Evolutionary conservation across 352 stramenopile species (phyloP).

Genomic region (Phytophthora agathidicida): DNA sequence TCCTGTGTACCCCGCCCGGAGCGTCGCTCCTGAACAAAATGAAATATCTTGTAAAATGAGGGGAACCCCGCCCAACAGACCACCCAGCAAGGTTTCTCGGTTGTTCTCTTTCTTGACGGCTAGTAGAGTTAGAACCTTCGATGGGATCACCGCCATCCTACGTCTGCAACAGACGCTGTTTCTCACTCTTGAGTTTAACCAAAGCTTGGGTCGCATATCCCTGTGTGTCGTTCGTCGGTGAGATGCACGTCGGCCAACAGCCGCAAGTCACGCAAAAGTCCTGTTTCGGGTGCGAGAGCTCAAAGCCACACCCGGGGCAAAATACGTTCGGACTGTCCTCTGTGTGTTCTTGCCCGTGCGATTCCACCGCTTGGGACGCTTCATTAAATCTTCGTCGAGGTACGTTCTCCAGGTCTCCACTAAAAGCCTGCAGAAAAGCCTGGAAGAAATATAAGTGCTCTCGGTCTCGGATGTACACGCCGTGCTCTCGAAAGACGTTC

Average conservation of each 20-base stretch:
- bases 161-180: constrained; percentile 21
- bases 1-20: too few species aligned
- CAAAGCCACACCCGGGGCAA: constrained; percentile 51
- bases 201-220: constrained; percentile 59
- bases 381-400: constrained; percentile 35
- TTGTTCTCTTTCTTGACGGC: too few species aligned
- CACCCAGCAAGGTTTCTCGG: too few species aligned
- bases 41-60: too few species aligned
- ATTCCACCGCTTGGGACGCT: constrained; percentile 34
- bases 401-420: constrained; percentile 50
- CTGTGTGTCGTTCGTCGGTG: constrained; percentile 56
- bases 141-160: not conserved
- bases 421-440: constrained; percentile 64
- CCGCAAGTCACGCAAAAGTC: constrained; percentile 70
- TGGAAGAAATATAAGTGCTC: constrained; percentile 78
- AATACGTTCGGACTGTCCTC: constrained; percentile 51
- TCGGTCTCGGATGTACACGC: constrained; percentile 65
- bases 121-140: not conserved
- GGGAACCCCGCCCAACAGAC: too few species aligned
- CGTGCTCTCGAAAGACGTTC: constrained; percentile 38
- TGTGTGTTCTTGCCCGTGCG: constrained; percentile 44
- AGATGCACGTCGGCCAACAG: constrained; percentile 66
- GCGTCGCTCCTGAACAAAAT: too few species aligned
- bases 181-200: constrained; percentile 41
- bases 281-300: constrained; percentile 46